phyloP scores from a whole-genome alignment of 2,329 filamentous ascomycete genomes.

The Metarhizium rileyi region DNA sequence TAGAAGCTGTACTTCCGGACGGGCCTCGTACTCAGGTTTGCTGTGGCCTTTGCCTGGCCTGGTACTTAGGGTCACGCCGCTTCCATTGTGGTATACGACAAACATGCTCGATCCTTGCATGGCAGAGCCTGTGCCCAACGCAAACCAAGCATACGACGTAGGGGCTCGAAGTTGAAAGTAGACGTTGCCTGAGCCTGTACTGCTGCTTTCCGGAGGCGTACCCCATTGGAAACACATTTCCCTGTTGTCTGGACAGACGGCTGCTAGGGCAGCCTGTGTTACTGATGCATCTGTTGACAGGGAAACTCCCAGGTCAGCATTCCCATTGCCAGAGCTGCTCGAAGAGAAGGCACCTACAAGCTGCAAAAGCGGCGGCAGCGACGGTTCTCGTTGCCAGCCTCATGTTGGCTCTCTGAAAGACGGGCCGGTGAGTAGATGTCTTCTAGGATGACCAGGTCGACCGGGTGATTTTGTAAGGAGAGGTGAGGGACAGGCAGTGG shows the following conservation, averaged over 20 bases:
- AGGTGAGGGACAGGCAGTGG: not conserved
- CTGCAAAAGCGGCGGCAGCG: not conserved
- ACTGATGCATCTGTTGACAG: not conserved
- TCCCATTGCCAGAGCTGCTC: not conserved
- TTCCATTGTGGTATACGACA: conserved; percentile 49
- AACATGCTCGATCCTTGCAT: conserved; percentile 54
- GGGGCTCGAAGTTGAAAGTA: conserved; percentile 51
- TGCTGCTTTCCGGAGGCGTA: not conserved
- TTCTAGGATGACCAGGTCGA: too few species aligned
- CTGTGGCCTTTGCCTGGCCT: conserved; percentile 37
- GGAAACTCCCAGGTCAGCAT: not conserved
- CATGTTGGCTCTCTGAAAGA: conserved; percentile 5
- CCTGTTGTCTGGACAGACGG: not conserved
- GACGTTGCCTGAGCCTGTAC: conserved; percentile 28
- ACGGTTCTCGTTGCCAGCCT: conserved; percentile 4
- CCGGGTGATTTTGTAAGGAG: too few species aligned
- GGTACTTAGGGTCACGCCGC: conserved; percentile 53
- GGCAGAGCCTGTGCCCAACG: conserved; percentile 41
- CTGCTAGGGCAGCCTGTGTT: not conserved
- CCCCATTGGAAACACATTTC: not conserved
- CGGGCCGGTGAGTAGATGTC: not conserved
- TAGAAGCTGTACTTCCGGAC: conserved; percentile 41
- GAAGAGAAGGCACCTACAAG: conserved; percentile 10
- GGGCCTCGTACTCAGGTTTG: conserved; percentile 35
- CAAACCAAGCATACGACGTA: conserved; percentile 43